Evolutionary conservation across 2,329 filamentous ascomycete genomes (phyloP).

Genomic region (Zymoseptoria pseudotritici): DNA sequence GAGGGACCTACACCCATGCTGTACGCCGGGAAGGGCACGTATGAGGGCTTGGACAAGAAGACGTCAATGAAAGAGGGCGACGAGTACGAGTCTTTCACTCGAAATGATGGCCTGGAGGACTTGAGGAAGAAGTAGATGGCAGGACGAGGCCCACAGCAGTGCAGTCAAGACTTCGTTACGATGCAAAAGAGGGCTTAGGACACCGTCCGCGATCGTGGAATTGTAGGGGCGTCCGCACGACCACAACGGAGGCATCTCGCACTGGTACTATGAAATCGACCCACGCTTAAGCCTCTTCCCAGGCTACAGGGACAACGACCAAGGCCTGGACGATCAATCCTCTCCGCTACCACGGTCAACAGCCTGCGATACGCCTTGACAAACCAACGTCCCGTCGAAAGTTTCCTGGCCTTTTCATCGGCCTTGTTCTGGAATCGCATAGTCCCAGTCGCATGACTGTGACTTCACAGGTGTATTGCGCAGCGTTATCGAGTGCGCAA

Average conservation of each 20-base stretch:
- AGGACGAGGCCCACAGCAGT: not conserved
- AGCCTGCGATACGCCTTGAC: not conserved
- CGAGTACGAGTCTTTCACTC: conserved; percentile 25
- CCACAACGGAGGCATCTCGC: not conserved
- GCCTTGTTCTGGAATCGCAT: conserved; percentile 2
- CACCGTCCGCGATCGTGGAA: not conserved
- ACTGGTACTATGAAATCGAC: not conserved
- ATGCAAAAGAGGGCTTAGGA: not conserved
- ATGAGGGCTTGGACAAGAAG: conserved; percentile 19
- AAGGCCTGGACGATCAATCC: not conserved
- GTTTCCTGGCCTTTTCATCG: not conserved
- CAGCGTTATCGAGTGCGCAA: conserved; percentile 13
- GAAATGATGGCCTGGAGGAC: conserved; percentile 26
- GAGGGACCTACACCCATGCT: conserved; percentile 49
- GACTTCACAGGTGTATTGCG: conserved; percentile 12
- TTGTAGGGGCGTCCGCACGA: not conserved
- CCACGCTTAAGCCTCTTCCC: not conserved
- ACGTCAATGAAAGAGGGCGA: conserved; percentile 26
- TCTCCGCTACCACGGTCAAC: not conserved
- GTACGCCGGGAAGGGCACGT: conserved; percentile 60
- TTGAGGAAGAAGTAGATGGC: conserved; percentile 22
- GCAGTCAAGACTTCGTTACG: not conserved
- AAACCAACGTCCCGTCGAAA: not conserved
- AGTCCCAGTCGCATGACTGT: conserved; percentile 18
- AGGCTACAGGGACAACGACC: not conserved